Conservation (phyloP, 768 basidiomycete genomes). For the Hericium alpestre region DNA sequence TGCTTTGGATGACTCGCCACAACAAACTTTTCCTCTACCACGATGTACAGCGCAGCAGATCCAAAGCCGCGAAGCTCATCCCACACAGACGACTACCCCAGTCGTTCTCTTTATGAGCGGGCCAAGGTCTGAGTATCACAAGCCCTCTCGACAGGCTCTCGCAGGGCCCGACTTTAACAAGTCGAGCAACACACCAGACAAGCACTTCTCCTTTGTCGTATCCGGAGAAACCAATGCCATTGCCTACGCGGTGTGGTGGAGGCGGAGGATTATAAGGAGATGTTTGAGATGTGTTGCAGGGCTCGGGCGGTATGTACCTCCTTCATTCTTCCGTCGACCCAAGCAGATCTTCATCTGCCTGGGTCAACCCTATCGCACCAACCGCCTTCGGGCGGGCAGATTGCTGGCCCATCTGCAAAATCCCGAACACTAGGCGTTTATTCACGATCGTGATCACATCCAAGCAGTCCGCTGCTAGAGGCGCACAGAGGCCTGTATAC, state of each 20-base stretch:
- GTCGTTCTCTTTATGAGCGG: conserved; percentile 48
- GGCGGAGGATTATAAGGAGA: conserved; percentile 8
- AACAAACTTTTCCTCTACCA: too few species aligned
- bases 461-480: too few species aligned
- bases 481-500: too few species aligned
- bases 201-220: conserved; percentile 15
- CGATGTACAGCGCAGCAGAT: conserved; percentile 21
- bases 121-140: conserved; percentile 74
- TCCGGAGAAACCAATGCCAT: conserved; percentile 35
- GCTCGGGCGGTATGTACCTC: conserved; percentile 4
- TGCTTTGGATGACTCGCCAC: too few species aligned
- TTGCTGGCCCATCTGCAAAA: neutral
- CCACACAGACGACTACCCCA: conserved; percentile 30
- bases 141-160: conserved; percentile 54
- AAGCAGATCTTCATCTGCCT: neutral
- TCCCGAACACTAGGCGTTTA: too few species aligned
- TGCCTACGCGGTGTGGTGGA: conserved; percentile 21
- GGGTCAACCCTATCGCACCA: conserved; percentile 10
- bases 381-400: conserved; percentile 6
- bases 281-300: conserved; percentile 12
- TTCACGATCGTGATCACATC: too few species aligned
- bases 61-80: conserved; percentile 65
- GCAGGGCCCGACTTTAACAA: conserved; percentile 48
- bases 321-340: neutral
- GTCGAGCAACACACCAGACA: conserved; percentile 66